Conservation (phyloP, 352 stramenopile species). For the Phytophthora tubulina region DNA sequence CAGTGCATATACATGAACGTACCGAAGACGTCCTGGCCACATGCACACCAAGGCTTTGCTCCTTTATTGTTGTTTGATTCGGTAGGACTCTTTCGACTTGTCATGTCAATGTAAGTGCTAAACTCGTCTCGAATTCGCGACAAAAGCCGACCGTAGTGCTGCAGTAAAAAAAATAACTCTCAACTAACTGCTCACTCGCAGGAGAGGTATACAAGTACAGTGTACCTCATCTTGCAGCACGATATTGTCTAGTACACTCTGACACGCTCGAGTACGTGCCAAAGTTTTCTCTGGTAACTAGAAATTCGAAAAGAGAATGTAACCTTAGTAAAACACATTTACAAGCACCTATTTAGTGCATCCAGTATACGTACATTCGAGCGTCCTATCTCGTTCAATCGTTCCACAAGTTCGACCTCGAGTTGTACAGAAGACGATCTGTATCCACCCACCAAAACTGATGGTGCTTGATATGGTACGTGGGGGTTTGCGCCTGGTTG, state of each 20-base stretch:
- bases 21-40: slow-evolving; percentile 40
- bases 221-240: slow-evolving; percentile 71
- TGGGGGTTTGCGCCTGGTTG: slow-evolving; percentile 11
- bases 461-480: slow-evolving; percentile 6
- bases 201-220: background rate
- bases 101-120: slow-evolving; percentile 54
- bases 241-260: slow-evolving; percentile 58
- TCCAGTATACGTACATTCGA: slow-evolving; percentile 51
- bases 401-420: slow-evolving; percentile 71
- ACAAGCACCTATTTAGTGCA: background rate
- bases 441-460: slow-evolving; percentile 48
- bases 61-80: slow-evolving; percentile 21
- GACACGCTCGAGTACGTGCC: slow-evolving; percentile 60
- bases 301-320: background rate
- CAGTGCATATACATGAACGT: background rate
- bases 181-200: background rate
- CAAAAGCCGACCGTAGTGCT: slow-evolving; percentile 67
- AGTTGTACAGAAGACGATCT: slow-evolving; percentile 62
- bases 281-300: slow-evolving; percentile 69
- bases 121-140: slow-evolving; percentile 73
- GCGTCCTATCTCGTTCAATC: slow-evolving; percentile 72
- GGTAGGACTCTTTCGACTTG: slow-evolving; percentile 34
- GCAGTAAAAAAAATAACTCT: background rate
- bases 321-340: slow-evolving; percentile 1
- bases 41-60: slow-evolving; percentile 25